Percentiles rank a stretch among this genome's conserved stretches.
phyloP scores from a whole-genome alignment of 2,329 filamentous ascomycete genomes.

The Scorias spongiosa region DNA sequence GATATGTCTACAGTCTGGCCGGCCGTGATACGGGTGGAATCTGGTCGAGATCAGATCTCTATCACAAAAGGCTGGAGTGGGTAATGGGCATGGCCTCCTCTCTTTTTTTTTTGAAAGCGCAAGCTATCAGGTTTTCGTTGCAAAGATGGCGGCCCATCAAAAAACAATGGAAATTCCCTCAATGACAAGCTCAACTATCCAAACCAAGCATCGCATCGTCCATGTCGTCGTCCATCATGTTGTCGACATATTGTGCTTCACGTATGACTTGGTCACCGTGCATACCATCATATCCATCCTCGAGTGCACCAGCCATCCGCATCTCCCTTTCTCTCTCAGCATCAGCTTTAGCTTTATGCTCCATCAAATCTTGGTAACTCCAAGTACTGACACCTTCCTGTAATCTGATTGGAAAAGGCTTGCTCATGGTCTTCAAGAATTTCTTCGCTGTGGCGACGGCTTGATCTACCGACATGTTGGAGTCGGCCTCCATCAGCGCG shows the following conservation, averaged over 20 bases:
- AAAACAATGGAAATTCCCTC: too few relatives aligned
- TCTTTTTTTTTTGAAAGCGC: too few relatives aligned
- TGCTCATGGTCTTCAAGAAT: constrained; percentile 82
- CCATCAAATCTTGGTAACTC: constrained; percentile 64
- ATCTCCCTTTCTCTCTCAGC: constrained; percentile 51
- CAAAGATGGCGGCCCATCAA: too few relatives aligned
- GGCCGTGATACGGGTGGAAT: too few relatives aligned
- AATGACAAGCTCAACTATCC: constrained; percentile 4
- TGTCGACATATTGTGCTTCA: constrained; percentile 15
- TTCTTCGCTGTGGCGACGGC: constrained; percentile 76
- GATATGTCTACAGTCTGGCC: too few relatives aligned
- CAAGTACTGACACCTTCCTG: constrained; percentile 91
- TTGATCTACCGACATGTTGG: constrained; percentile 90
- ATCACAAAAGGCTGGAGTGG: too few relatives aligned
- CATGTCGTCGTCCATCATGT: constrained; percentile 20
- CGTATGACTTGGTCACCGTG: constrained; percentile 19
- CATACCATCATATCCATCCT: constrained; percentile 28
- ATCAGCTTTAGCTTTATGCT: constrained; percentile 61
- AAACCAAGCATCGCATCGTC: constrained; percentile 24
- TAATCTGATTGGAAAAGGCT: constrained; percentile 67
- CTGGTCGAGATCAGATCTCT: too few relatives aligned
- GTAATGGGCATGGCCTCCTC: too few relatives aligned
- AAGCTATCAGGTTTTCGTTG: too few relatives aligned
- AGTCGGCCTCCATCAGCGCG: constrained; percentile 68
- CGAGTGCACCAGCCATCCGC: constrained; percentile 27